Evolutionary conservation across 1,139 yeast species (phyloP).

Genomic region (Spencermartinsiella ligniputridi): DNA sequence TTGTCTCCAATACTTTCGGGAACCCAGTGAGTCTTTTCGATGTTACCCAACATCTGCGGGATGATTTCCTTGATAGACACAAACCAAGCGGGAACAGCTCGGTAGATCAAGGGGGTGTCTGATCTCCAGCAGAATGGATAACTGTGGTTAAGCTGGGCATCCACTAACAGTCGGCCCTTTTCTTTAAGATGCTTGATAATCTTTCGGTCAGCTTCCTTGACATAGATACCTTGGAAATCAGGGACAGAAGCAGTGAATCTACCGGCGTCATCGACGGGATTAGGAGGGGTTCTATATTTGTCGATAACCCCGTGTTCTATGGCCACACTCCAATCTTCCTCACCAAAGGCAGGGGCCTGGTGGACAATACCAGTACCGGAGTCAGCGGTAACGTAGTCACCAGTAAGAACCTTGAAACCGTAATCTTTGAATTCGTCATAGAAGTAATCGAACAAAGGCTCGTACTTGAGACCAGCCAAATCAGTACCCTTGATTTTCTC

Average conservation of each 20-base stretch:
- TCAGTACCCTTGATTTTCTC: constrained; percentile 77
- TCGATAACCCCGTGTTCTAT: constrained; percentile 67
- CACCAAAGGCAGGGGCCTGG: constrained; percentile 99
- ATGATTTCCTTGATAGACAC: constrained; percentile 81
- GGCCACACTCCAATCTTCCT: constrained; percentile 89
- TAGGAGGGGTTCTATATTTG: constrained; percentile 73
- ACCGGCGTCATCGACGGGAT: constrained; percentile 92
- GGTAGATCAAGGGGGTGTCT: constrained; percentile 92
- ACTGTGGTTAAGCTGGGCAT: constrained; percentile 85
- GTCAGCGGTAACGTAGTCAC: constrained; percentile 82
- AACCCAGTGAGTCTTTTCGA: constrained; percentile 90
- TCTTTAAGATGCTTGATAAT: constrained; percentile 82
- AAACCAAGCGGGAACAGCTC: constrained; percentile 98
- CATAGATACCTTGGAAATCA: constrained; percentile 78
- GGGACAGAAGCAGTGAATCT: constrained; percentile 68
- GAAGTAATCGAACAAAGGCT: constrained; percentile 80
- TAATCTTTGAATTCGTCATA: constrained; percentile 62
- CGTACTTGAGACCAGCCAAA: constrained; percentile 71
- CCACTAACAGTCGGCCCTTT: constrained; percentile 67
- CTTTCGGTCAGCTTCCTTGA: constrained; percentile 91
- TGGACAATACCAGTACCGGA: constrained; percentile 99
- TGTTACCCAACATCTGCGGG: constrained; percentile 85
- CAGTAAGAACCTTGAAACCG: constrained; percentile 78
- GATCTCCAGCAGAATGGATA: constrained; percentile 99
- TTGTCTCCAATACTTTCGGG: constrained; percentile 87